Percentiles rank a stretch among this genome's conserved stretches.
These are phyloP conservation scores for Coemansia umbellata DNA, from an alignment of 192 early-diverging fungal genomes.

Conservation along the genomic window DNA sequence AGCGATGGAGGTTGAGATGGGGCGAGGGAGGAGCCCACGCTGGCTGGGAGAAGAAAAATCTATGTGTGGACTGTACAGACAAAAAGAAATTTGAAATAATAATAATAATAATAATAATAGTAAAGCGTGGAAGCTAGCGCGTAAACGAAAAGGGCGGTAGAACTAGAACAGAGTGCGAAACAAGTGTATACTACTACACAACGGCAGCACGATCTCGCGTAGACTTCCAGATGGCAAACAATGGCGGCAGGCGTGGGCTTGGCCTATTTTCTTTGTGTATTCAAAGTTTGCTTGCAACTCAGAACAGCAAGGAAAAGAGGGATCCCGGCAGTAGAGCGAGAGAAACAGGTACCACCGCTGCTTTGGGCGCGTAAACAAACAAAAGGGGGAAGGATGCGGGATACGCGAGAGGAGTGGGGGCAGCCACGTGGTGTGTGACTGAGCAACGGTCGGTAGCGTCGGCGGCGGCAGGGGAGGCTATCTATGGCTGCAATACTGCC, in stretches of 20 bases:
- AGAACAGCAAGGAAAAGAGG: too few relatives aligned
- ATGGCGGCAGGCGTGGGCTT: too few relatives aligned
- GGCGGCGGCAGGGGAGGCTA: too few relatives aligned
- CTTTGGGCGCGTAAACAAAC: background rate
- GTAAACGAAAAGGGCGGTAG: background rate
- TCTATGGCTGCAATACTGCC: too few relatives aligned
- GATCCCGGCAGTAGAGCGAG: too few relatives aligned
- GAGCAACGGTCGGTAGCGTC: too few relatives aligned
- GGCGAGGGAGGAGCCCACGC: background rate
- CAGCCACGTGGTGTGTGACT: too few relatives aligned
- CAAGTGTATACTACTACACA: too few relatives aligned
- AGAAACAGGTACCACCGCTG: background rate
- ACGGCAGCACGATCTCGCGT: conserved; percentile 1
- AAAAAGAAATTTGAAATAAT: background rate
- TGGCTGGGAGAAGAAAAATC: background rate
- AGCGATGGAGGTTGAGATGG: background rate
- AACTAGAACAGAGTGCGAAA: too few relatives aligned
- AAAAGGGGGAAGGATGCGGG: background rate
- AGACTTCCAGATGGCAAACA: conserved; percentile 1
- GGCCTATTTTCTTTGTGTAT: background rate
- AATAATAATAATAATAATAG: background rate
- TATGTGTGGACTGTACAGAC: background rate
- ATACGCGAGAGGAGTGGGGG: too few relatives aligned
- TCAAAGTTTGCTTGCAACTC: too few relatives aligned
- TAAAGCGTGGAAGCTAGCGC: background rate